Conservation (phyloP, 768 basidiomycete genomes). For the Clavaria fumosa region DNA sequence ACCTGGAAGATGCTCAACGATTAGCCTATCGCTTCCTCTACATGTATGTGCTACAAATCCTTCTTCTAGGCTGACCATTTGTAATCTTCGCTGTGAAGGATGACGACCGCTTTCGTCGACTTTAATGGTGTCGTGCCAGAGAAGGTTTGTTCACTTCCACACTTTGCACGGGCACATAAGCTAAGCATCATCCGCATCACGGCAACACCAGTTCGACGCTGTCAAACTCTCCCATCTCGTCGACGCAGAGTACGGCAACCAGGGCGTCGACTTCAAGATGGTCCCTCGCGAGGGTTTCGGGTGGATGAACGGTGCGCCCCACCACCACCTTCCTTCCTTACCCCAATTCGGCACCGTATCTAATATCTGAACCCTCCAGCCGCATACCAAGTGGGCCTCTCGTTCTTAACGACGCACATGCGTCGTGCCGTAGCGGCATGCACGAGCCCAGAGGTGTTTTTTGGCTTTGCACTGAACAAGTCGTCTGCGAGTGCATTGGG, state of each 20-base stretch:
- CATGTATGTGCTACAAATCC: conserved; percentile 43
- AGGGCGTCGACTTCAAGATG: conserved; percentile 95
- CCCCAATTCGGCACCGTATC: not conserved
- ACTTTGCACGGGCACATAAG: not conserved
- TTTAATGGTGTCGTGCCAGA: conserved; percentile 98
- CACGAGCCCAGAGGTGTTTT: conserved; percentile 85
- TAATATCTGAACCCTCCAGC: conserved; percentile 28
- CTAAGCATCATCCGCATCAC: conserved; percentile 6
- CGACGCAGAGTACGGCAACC: conserved; percentile 93
- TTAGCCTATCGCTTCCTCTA: conserved; percentile 95
- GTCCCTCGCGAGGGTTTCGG: conserved; percentile 96
- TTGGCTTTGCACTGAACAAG: too few species aligned
- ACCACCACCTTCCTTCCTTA: conserved; percentile 5
- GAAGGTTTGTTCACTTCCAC: conserved; percentile 39
- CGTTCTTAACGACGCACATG: conserved; percentile 88
- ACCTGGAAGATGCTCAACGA: conserved; percentile 83
- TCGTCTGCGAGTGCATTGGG: too few species aligned
- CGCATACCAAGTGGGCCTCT: conserved; percentile 92
- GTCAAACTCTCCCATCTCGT: conserved; percentile 92
- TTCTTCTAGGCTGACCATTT: conserved; percentile 1
- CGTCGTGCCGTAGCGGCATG: conserved; percentile 90
- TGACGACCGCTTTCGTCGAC: conserved; percentile 89
- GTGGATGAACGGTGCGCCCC: conserved; percentile 80
- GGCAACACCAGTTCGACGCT: conserved; percentile 62
- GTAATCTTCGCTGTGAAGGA: too few species aligned